Evolutionary conservation across 2,329 filamentous ascomycete species (phyloP).

Genomic region (Atkinsonella hypoxylon): DNA sequence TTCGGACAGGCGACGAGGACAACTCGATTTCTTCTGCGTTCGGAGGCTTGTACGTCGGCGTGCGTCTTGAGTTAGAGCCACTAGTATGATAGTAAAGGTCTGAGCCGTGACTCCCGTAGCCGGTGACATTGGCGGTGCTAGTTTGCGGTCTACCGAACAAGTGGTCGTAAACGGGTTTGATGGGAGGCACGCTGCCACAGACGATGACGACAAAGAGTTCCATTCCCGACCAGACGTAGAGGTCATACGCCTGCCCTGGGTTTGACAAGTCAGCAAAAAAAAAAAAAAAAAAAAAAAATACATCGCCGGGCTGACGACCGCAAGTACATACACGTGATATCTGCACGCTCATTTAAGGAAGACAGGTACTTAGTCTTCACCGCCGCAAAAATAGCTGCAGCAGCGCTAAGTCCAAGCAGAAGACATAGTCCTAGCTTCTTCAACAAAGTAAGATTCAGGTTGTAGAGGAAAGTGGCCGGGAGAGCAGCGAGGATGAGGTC

Average conservation of each 20-base stretch:
- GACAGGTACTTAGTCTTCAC: constrained; percentile 3
- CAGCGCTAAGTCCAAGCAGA: constrained; percentile 1
- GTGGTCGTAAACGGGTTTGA: constrained; percentile 6
- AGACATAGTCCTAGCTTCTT: constrained; percentile 4
- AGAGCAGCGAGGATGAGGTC: constrained; percentile 4
- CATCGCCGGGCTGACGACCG: no score
- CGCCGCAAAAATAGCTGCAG: constrained; percentile 2
- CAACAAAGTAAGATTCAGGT: neutral
- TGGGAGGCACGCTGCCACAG: constrained; percentile 6
- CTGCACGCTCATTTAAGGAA: neutral
- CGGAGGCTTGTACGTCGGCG: neutral
- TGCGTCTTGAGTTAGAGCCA: neutral
- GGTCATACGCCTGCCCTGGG: neutral
- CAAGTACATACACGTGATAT: constrained; percentile 4
- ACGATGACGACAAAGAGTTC: constrained; percentile 7
- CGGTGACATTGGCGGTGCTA: neutral
- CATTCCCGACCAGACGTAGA: constrained; percentile 4
- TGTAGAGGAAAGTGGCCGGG: constrained; percentile 4
- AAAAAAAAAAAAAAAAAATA: no score
- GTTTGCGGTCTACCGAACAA: neutral
- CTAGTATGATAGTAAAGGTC: neutral
- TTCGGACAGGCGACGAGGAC: neutral
- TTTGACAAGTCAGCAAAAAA: no score
- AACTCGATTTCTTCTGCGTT: neutral
- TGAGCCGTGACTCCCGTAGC: neutral